Percentiles rank a stretch among this genome's conserved stretches.
Conservation (phyloP, 2,329 filamentous ascomycete genomes). For the Gliomastix tumulicola region DNA sequence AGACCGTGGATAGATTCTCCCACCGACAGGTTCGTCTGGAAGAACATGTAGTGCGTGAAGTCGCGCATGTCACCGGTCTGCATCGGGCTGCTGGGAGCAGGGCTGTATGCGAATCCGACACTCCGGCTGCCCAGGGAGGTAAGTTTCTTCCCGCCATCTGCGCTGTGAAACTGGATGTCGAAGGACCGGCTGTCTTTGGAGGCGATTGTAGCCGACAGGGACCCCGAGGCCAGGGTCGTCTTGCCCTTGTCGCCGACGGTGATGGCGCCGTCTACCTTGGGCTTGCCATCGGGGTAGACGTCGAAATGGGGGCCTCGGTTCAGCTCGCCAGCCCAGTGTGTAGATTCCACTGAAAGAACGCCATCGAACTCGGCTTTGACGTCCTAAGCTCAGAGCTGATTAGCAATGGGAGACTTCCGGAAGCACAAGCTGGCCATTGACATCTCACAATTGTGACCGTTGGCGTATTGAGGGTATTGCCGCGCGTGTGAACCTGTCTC, state of each 20-base stretch:
- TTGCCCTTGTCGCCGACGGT: constrained; percentile 19
- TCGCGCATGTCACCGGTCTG: constrained; percentile 26
- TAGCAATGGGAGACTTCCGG: neutral
- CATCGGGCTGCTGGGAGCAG: constrained; percentile 22
- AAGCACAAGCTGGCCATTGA: neutral
- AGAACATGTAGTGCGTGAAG: constrained; percentile 49
- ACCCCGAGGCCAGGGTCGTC: constrained; percentile 25
- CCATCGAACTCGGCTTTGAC: constrained; percentile 28
- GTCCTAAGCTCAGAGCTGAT: constrained; percentile 10
- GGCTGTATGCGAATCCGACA: constrained; percentile 28
- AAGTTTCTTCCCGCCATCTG: constrained; percentile 24
- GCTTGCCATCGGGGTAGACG: constrained; percentile 26
- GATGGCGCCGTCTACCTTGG: constrained; percentile 17
- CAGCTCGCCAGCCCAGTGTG: constrained; percentile 29
- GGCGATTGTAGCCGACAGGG: constrained; percentile 25
- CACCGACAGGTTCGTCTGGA: constrained; percentile 45
- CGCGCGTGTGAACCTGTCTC: constrained; percentile 41
- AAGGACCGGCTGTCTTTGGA: too few relatives aligned
- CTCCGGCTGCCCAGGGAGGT: constrained; percentile 30
- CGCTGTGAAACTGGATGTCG: constrained; percentile 28
- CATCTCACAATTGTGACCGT: constrained; percentile 31
- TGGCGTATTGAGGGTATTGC: constrained; percentile 48
- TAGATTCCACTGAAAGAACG: constrained; percentile 29
- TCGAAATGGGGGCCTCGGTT: constrained; percentile 29
- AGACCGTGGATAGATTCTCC: constrained; percentile 67